These are phyloP conservation scores for Tuber microsphaerosporum DNA, from an alignment of 495 filamentous ascomycete species.

Conservation along the genomic window DNA sequence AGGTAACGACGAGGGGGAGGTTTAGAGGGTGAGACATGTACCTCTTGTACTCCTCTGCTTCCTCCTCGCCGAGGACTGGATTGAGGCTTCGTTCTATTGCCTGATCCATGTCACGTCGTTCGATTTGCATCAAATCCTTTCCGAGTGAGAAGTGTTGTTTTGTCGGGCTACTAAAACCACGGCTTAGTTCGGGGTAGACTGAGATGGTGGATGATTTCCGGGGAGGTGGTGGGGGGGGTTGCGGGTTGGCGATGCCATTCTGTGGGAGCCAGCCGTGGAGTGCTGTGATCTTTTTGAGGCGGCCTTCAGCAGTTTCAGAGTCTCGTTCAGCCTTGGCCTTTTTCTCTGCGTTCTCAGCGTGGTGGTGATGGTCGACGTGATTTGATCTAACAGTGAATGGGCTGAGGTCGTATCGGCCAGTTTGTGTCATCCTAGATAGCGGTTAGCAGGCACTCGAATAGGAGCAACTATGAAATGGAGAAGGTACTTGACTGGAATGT, in stretches of 20 bases:
- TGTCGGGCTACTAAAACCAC: conserved; percentile 22
- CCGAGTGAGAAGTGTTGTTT: conserved; percentile 30
- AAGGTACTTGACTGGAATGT: conserved; percentile 55
- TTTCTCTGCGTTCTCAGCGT: conserved; percentile 22
- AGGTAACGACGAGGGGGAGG: conserved; percentile 76
- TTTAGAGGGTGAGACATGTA: conserved; percentile 87
- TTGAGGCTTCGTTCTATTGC: conserved; percentile 37
- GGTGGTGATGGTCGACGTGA: conserved; percentile 42
- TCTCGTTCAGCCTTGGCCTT: conserved; percentile 24
- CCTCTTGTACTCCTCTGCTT: conserved; percentile 78
- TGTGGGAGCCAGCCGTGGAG: conserved; percentile 24
- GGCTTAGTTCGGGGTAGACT: conserved; percentile 17
- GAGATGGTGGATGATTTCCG: conserved; percentile 17
- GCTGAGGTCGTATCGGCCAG: conserved; percentile 69
- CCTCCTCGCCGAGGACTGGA: conserved; percentile 44
- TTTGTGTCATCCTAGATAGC: conserved; percentile 50
- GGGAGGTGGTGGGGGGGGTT: conserved; percentile 13
- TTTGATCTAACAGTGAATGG: conserved; percentile 64
- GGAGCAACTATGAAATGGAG: neutral
- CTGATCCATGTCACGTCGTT: conserved; percentile 46
- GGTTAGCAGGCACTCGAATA: conserved; percentile 26
- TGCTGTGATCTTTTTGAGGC: conserved; percentile 47
- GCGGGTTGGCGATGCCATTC: neutral
- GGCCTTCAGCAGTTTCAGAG: conserved; percentile 44
- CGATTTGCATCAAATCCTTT: conserved; percentile 38